Evolutionary conservation across 2,329 filamentous ascomycete genomes (phyloP), one percentile per base, ranked within the genome.

Genomic region (Pyrenochaeta sp.): DNA sequence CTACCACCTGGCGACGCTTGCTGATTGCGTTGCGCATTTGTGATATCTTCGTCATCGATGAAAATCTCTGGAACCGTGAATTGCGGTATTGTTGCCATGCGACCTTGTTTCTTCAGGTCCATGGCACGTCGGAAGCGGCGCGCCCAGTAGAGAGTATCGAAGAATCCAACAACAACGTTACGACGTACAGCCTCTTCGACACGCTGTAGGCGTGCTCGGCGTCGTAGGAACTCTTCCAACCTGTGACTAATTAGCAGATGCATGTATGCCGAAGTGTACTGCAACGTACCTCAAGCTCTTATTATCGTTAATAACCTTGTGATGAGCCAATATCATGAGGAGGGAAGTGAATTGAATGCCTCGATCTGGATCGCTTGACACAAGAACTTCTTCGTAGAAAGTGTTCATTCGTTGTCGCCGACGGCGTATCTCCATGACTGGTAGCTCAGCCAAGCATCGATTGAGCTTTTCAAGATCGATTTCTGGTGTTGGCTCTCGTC

Each of bases 271-370:
- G 4, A 13, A 19, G n/a, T 3, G 10, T n/a, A 11, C 13, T 22
- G 7, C 14, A 15, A 46, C 57, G 67, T 75, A 89, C 86, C 82
- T 87, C 65, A 99, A 76, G 72, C 91, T 96, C 79, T 96, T 96
- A 76, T 88, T 96, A 72, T 99, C 94, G 58, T 87, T 96, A 69
- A 99, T 99, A 64, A 99, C 91, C 64, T 97, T 99, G 79, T 99
- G 96, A 72, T 99, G 94, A 22, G 95, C 93, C 44, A 99, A 79
- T 48, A 96, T 95, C 88, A 99, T 94, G 37, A 99, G 79, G 15
- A 96, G 87, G 6, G 88, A 87, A 3, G 90, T 94, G 70, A 99
- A 99, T 1, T 89, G 87, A 47, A 99, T 95, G 34, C 94, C 94
- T 51, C 84, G 83, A 62, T 95, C 90, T 1, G 87, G 88, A 69